Base-by-base conservation (phyloP, 192 early-diverging fungal species). In the Mortierella hygrophila region DNA sequence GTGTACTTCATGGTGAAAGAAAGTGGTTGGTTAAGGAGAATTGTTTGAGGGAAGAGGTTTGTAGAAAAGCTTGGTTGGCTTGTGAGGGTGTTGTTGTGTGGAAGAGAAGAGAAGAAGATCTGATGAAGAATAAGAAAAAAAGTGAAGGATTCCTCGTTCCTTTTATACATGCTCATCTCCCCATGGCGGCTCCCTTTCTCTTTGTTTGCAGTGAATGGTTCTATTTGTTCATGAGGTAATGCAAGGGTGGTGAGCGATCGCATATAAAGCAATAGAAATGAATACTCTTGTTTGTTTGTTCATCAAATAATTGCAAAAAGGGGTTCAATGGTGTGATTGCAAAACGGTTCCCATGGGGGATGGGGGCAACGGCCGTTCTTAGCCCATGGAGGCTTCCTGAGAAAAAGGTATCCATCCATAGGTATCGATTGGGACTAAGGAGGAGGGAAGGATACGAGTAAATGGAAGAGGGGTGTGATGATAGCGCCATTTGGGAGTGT, bases 1-100 rank as follows among this genome's bases (percentile, higher is more conserved):
- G 78, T 68, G 71, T 38, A 80, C 78, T 80, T 80, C 78, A 80
- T 80, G 38, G 46, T 65, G 60, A 65, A 15, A 26, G 55, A 60
- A 18, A 18, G 23, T 26, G 55, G n/a, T 23, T 29, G 60, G 26
- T 9, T 15, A 32, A 13, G 29, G n/a, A 32, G 29, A 9, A 9
- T 11, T 65, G 55, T 47, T 65, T 44, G 55, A 42, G 20, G 37
- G 37, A 35, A 8, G 54, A 18, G 41, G 26, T 32, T 60, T 37
- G 40, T 40, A 41, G 60, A 29, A 29, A 44, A 38, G 60, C 60
- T 65, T 65, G 60, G 60, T 32, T 65, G 60, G 60, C 60, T 65
- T 65, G 60, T 65, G 29, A 16, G n/a, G 55, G n/a, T 52, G 49
- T 52, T 16, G 60, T 63, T 63, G 60, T 63, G 55, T 57, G 1